These are phyloP conservation scores for Myriosclerotinia curreyana DNA, from an alignment of 2,329 filamentous ascomycete species.

Conservation along the genomic window DNA sequence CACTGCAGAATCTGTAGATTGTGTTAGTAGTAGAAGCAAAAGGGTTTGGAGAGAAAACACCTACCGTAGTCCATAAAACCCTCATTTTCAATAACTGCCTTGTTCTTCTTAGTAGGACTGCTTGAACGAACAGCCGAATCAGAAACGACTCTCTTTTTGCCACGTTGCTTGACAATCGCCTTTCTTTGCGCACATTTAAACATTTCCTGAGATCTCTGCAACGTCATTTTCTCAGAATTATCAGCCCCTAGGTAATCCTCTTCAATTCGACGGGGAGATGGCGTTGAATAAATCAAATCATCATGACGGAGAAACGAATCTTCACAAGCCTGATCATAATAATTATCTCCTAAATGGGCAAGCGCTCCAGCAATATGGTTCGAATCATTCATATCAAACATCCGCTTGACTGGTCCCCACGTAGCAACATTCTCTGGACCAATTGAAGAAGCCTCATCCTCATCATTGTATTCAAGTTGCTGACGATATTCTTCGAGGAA, in stretches of 20 bases:
- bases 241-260: too few relatives aligned
- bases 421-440: not conserved
- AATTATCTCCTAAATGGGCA: too few relatives aligned
- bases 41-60: not conserved
- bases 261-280: not conserved
- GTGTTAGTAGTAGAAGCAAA: not conserved
- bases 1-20: not conserved
- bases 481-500: conserved; percentile 14
- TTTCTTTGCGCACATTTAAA: not conserved
- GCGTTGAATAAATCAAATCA: not conserved
- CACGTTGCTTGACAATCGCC: not conserved
- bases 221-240: rapidly evolving
- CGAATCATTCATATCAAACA: conserved; percentile 20
- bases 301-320: not conserved
- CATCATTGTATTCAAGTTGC: not conserved
- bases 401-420: conserved; percentile 9
- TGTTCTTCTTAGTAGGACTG: conserved; percentile 15
- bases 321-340: not conserved
- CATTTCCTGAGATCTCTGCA: not conserved
- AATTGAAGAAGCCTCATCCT: not conserved
- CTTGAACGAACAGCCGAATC: not conserved
- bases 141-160: conserved; percentile 10
- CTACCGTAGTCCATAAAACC: not conserved
- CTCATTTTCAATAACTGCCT: not conserved
- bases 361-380: conserved; percentile 1